phyloP scores from a whole-genome alignment of 495 filamentous ascomycete genomes.

The Penicillium parvum region DNA sequence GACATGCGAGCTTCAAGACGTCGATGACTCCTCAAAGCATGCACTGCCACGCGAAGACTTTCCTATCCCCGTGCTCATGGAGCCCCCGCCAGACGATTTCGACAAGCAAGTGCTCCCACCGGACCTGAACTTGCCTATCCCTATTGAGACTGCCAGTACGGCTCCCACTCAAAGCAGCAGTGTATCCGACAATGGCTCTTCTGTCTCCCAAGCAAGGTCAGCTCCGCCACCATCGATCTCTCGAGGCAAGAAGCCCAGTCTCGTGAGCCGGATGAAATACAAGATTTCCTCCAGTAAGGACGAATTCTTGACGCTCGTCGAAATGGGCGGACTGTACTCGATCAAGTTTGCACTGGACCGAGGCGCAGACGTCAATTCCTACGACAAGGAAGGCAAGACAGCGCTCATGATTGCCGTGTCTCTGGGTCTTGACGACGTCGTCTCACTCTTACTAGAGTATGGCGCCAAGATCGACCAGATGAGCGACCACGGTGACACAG shows the following conservation, averaged over 20 bases:
- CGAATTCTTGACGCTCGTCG: conserved; percentile 10
- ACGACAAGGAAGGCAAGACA: conserved; percentile 29
- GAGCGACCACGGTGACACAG: conserved; percentile 19
- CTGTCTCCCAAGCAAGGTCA: not conserved
- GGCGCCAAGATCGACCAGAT: conserved; percentile 17
- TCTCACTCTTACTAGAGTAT: conserved; percentile 24
- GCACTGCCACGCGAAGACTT: conserved; percentile 5
- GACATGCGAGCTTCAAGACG: not conserved
- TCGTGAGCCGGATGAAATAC: conserved; percentile 13
- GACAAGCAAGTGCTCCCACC: conserved; percentile 1
- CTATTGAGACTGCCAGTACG: not conserved
- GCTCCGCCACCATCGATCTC: not conserved
- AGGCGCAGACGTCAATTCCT: conserved; percentile 35
- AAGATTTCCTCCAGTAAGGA: conserved; percentile 8
- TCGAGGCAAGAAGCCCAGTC: conserved; percentile 7
- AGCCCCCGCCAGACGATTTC: not conserved
- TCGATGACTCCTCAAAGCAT: conserved; percentile 6
- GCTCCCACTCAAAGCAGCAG: not conserved
- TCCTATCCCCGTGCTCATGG: conserved; percentile 4
- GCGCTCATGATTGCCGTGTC: conserved; percentile 32
- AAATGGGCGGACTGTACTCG: not conserved
- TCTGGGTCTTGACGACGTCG: conserved; percentile 18
- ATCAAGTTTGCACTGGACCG: conserved; percentile 22
- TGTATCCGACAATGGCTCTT: not conserved
- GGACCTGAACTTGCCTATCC: conserved; percentile 1